Evolutionary conservation across 805 yeast genomes (phyloP), one percentile per base, ranked within the genome.

Genomic region (Cyberlindnera saturnus): DNA sequence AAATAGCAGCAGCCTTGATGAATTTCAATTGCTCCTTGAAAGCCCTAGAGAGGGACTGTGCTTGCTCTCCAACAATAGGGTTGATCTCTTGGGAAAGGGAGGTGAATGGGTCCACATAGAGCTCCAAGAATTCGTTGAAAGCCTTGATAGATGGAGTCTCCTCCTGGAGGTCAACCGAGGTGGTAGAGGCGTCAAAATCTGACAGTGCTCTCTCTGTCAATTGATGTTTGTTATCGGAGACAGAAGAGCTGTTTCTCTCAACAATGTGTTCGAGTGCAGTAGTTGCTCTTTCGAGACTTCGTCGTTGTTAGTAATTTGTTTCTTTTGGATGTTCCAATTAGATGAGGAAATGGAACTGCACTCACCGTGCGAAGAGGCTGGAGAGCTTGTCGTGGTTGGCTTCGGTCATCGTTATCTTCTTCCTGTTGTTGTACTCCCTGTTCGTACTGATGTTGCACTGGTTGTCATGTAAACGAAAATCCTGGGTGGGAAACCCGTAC

Each of bases 81-180:
- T 82, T 86, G 50, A 82, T 69, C 31, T 70, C 69, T 32, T 63
- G 59, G 16, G 90, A 81, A 9, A 61, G 42, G 3, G 65, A 66
- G 13, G 75, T 77, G 52, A 86, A 79, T 9, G 95, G 90, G 18
- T 64, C 71, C 32, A 88, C 73, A 47, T 63, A 58, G 6, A 71
- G 71, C 17, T 63, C 63, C 41, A 86, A 61, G 48, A 86, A 74
- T 13, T 57, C 58, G 40, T 81, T 78, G 58, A 80, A 86, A 16
- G 69, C 82, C 34, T 55, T 52, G 14, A 80, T 69, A 1, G 78
- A 65, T 46, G 70, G 69, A 4, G 50, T 48, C 55, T 41, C 44
- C 44, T 19, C 51, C 6, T 41, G 36, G 26, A 40, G 31, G 16
- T 29, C 19, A 19, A 36, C 49, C 16, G 50, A 47, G 15, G 49